These are phyloP conservation scores for Candida montana DNA, from an alignment of 805 yeast genomes.

Conservation along the genomic window DNA sequence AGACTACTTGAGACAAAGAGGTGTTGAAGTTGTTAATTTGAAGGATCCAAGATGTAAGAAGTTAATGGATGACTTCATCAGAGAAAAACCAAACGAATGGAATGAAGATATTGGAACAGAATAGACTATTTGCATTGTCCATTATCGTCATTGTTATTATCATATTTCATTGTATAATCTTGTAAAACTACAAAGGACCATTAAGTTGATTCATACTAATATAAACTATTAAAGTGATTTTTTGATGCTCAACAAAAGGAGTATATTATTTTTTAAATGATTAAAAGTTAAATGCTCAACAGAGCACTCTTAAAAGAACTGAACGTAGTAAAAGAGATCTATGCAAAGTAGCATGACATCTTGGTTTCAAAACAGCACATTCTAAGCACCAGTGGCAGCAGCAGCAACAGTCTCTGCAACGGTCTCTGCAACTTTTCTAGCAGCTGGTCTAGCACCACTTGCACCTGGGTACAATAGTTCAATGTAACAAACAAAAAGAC, in stretches of 20 bases:
- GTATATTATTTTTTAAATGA: too few relatives aligned
- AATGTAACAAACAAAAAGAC: conserved; percentile 49
- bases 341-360: too few relatives aligned
- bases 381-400: conserved; percentile 10
- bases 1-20: conserved; percentile 57
- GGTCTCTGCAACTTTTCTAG: conserved; percentile 19
- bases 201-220: too few relatives aligned
- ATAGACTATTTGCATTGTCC: conserved; percentile 8
- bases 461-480: conserved; percentile 31
- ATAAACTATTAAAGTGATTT: too few relatives aligned
- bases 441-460: conserved; percentile 25
- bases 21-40: conserved; percentile 65
- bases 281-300: too few relatives aligned
- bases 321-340: too few relatives aligned
- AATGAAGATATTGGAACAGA: conserved; percentile 67
- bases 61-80: conserved; percentile 74
- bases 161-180: too few relatives aligned
- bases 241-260: too few relatives aligned
- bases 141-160: background rate
- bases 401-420: conserved; percentile 17
- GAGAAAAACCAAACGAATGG: conserved; percentile 76
- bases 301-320: too few relatives aligned
- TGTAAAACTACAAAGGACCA: too few relatives aligned
- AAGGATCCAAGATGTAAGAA: conserved; percentile 57
- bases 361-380: too few relatives aligned